phyloP scores from a whole-genome alignment of 2,329 filamentous ascomycete genomes.

The Botryotinia globosa region DNA sequence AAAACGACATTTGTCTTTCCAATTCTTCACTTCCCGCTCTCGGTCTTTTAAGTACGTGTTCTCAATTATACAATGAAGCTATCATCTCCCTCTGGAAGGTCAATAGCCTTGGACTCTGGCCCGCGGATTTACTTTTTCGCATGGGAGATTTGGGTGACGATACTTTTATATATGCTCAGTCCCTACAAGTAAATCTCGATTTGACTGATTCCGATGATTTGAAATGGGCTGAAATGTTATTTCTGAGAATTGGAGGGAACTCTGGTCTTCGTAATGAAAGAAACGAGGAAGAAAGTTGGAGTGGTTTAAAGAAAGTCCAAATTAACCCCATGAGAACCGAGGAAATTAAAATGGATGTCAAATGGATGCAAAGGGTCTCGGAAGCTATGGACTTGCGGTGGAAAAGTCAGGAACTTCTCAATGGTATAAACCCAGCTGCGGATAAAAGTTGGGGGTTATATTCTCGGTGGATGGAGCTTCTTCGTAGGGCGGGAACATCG shows the following conservation, averaged over 20 bases:
- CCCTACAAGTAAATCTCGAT: conserved; percentile 15
- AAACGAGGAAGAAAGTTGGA: background rate
- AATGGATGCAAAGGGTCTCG: conserved; percentile 16
- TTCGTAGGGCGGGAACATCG: background rate
- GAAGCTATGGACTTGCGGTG: conserved; percentile 13
- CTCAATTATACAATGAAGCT: conserved; percentile 7
- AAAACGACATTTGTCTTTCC: conserved; percentile 13
- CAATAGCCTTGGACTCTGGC: conserved; percentile 17
- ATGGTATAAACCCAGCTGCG: background rate
- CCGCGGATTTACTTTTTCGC: conserved; percentile 15
- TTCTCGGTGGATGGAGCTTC: conserved; percentile 6
- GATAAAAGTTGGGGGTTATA: conserved; percentile 5
- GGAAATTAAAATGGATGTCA: conserved; percentile 14
- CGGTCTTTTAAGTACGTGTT: background rate
- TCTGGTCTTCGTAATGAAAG: background rate
- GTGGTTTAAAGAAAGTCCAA: background rate
- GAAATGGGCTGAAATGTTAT: conserved; percentile 9
- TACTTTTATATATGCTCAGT: background rate
- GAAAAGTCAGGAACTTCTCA: background rate
- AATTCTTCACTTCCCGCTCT: background rate
- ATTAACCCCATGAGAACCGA: conserved; percentile 16
- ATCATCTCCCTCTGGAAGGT: conserved; percentile 7
- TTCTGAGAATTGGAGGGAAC: background rate
- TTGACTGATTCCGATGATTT: conserved; percentile 11
- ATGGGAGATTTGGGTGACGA: background rate